Percentiles rank a stretch among this genome's conserved stretches.
Evolutionary conservation across 192 early-diverging fungal genomes (phyloP).

Genomic region (Allomyces macrogynus): DNA sequence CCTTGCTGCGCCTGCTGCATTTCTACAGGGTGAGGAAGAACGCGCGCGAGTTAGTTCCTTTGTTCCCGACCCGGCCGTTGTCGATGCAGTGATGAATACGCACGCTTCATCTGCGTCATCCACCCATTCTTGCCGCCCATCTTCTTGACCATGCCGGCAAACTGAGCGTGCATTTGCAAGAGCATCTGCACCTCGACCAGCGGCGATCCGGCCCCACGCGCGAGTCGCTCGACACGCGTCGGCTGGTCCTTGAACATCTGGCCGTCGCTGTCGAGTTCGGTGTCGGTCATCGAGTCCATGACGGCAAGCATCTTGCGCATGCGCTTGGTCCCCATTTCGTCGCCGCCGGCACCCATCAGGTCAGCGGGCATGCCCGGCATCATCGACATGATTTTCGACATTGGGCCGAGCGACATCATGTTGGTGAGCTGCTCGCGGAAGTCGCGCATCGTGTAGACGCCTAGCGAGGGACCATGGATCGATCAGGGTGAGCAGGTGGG

Average conservation of each 20-base stretch:
- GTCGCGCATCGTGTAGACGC: slow-evolving; percentile 72
- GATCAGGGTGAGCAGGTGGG: too few species aligned
- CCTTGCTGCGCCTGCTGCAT: slow-evolving; percentile 23
- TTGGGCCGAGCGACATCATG: slow-evolving; percentile 74
- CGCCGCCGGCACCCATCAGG: slow-evolving; percentile 20
- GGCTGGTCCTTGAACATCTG: slow-evolving; percentile 57
- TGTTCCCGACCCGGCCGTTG: slow-evolving; percentile 8
- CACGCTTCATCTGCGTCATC: slow-evolving; percentile 33
- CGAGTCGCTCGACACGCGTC: slow-evolving; percentile 51
- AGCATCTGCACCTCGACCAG: slow-evolving; percentile 67
- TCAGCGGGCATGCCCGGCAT: slow-evolving; percentile 37
- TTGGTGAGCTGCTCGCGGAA: slow-evolving; percentile 86
- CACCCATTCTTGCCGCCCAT: slow-evolving; percentile 82
- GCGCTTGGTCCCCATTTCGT: slow-evolving; percentile 30
- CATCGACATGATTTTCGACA: slow-evolving; percentile 77
- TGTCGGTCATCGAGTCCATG: slow-evolving; percentile 90
- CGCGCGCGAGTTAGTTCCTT: not conserved
- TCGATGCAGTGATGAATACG: slow-evolving; percentile 10
- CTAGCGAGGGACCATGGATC: slow-evolving; percentile 4
- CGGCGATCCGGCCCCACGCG: slow-evolving; percentile 64
- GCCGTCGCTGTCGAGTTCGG: slow-evolving; percentile 71
- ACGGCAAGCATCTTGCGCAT: slow-evolving; percentile 67
- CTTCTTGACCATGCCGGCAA: slow-evolving; percentile 72
- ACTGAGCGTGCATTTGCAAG: slow-evolving; percentile 50
- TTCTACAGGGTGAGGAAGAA: slow-evolving; percentile 26